phyloP scores from a whole-genome alignment of 352 stramenopile genomes.

The Globisporangium lucens region DNA sequence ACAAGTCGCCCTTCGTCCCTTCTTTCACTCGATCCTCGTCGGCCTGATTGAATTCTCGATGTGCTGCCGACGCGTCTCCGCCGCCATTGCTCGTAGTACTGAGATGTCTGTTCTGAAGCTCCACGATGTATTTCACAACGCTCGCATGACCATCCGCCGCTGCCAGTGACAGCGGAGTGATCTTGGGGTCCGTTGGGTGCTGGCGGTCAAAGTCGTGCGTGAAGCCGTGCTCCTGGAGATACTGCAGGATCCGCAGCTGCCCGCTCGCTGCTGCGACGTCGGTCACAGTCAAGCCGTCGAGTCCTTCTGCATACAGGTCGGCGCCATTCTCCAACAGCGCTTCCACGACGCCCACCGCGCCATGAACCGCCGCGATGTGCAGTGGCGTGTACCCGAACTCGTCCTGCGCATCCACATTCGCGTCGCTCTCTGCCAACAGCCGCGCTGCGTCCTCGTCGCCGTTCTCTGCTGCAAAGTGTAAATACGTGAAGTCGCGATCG shows the following conservation, averaged over 20 bases:
- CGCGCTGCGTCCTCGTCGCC: slow-evolving; percentile 21
- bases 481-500: slow-evolving; percentile 18
- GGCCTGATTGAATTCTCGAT: neutral
- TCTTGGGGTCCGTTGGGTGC: slow-evolving; percentile 11
- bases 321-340: slow-evolving; percentile 25
- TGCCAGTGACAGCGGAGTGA: slow-evolving; percentile 15
- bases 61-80: neutral
- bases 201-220: slow-evolving; percentile 18
- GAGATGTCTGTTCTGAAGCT: slow-evolving; percentile 11
- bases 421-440: slow-evolving; percentile 25
- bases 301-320: slow-evolving; percentile 11
- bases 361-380: slow-evolving; percentile 24
- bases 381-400: slow-evolving; percentile 26
- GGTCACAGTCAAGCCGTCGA: slow-evolving; percentile 15
- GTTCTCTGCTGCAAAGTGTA: slow-evolving; percentile 32
- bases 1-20: neutral
- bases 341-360: slow-evolving; percentile 15
- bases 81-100: neutral
- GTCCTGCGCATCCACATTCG: slow-evolving; percentile 17
- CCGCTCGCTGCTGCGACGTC: slow-evolving; percentile 19
- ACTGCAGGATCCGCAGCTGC: slow-evolving; percentile 20
- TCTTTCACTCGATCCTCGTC: neutral
- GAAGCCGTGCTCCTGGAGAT: slow-evolving; percentile 17
- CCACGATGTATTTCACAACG: slow-evolving; percentile 17
- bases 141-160: slow-evolving; percentile 7